These are phyloP conservation scores for Debaryomyces tyrocola DNA, from an alignment of 805 yeast genomes.

Conservation along the genomic window DNA sequence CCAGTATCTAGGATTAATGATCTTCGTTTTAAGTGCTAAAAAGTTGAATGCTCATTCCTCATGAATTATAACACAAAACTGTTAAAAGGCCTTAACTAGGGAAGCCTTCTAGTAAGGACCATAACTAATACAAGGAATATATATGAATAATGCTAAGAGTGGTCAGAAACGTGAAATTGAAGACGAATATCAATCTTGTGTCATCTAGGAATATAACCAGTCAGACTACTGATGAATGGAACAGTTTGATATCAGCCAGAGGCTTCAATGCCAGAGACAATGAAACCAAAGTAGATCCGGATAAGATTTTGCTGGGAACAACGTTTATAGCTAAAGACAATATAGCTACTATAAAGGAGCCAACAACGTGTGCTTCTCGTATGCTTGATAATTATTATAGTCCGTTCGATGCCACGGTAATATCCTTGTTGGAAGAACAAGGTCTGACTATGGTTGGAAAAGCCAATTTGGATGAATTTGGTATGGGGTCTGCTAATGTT, in stretches of 20 bases:
- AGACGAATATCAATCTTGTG: too few species aligned
- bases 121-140: too few species aligned
- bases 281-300: background rate
- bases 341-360: constrained; percentile 57
- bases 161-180: too few species aligned
- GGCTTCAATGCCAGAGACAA: background rate
- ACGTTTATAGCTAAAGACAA: constrained; percentile 62
- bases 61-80: too few species aligned
- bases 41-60: too few species aligned
- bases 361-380: constrained; percentile 80
- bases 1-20: too few species aligned
- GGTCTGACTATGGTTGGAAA: constrained; percentile 71
- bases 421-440: constrained; percentile 46
- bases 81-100: too few species aligned
- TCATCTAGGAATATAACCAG: background rate
- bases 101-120: too few species aligned
- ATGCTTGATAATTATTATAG: constrained; percentile 60
- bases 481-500: constrained; percentile 84
- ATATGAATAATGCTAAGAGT: too few species aligned
- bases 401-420: constrained; percentile 83
- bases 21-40: too few species aligned
- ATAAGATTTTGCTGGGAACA: constrained; percentile 4
- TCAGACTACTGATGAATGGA: constrained; percentile 10
- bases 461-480: constrained; percentile 94
- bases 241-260: constrained; percentile 10